Evolutionary conservation across 306 rosid genomes (phyloP).

Genomic region (Gastrolobium villosum): DNA sequence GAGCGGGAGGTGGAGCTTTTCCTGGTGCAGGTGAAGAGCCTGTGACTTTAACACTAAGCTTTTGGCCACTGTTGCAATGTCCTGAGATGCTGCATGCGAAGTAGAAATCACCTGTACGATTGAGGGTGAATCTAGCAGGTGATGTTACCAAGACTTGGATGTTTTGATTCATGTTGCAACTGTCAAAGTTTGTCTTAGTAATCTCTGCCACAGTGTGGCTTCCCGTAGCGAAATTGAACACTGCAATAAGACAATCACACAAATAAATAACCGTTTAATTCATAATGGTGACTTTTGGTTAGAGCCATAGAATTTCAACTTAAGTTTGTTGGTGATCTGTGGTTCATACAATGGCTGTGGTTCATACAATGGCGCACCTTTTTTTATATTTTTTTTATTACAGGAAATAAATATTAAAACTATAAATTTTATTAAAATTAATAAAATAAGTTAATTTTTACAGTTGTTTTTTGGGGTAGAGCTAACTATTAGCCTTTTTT

Average conservation of each 20-base stretch:
- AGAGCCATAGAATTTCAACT: no score
- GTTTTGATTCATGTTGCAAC: neutral
- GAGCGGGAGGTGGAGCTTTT: neutral
- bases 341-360: no score
- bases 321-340: no score
- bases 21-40: neutral
- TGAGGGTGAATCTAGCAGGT: slow-evolving; percentile 15
- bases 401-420: no score
- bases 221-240: slow-evolving; percentile 11
- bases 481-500: no score
- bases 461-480: no score
- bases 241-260: neutral
- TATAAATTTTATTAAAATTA: no score
- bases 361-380: no score
- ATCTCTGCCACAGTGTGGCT: neutral
- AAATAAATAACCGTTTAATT: no score
- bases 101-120: neutral
- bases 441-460: no score
- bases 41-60: slow-evolving; percentile 43
- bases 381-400: no score
- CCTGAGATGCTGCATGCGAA: slow-evolving; percentile 38
- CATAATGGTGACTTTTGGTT: no score
- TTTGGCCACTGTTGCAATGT: slow-evolving; percentile 54
- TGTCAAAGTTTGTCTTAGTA: neutral
- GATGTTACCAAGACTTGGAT: neutral